These are phyloP conservation scores for Durusdinium trenchii DNA, from an alignment of 73 alveolate species.

Conservation along the genomic window DNA sequence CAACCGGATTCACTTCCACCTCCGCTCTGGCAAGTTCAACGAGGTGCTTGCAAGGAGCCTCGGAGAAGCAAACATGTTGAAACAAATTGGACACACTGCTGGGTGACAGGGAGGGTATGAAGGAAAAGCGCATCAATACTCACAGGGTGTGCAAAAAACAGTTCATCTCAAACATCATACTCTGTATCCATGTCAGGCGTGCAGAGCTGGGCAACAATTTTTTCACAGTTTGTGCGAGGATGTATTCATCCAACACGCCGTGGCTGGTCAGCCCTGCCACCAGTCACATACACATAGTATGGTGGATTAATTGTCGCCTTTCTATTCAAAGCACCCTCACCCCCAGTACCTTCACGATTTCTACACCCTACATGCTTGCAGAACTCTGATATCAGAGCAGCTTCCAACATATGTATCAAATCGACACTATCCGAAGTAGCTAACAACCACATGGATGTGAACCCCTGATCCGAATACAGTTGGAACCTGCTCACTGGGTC, in stretches of 20 bases:
- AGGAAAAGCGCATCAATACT: neutral
- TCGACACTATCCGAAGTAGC: neutral
- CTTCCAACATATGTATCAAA: conserved; percentile 30
- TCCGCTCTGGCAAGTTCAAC: conserved; percentile 11
- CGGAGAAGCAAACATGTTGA: neutral
- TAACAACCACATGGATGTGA: conserved; percentile 36
- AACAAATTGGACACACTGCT: no score
- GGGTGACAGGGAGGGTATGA: neutral
- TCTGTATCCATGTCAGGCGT: neutral
- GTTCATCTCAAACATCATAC: neutral
- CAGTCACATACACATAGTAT: conserved; percentile 1
- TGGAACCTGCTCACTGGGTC: neutral
- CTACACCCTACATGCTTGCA: neutral
- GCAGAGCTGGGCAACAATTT: neutral
- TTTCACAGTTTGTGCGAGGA: neutral
- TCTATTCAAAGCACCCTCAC: conserved; percentile 29
- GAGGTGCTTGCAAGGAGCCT: conserved; percentile 46
- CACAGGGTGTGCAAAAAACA: neutral
- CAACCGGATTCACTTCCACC: neutral
- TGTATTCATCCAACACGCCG: neutral
- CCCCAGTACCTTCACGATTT: neutral
- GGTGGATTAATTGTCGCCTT: neutral
- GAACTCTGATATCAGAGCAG: neutral
- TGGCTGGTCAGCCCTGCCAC: conserved; percentile 33
- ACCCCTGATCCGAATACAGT: neutral